These are phyloP conservation scores for Medicago lupulina DNA, from an alignment of 306 rosid species.

Conservation along the genomic window DNA sequence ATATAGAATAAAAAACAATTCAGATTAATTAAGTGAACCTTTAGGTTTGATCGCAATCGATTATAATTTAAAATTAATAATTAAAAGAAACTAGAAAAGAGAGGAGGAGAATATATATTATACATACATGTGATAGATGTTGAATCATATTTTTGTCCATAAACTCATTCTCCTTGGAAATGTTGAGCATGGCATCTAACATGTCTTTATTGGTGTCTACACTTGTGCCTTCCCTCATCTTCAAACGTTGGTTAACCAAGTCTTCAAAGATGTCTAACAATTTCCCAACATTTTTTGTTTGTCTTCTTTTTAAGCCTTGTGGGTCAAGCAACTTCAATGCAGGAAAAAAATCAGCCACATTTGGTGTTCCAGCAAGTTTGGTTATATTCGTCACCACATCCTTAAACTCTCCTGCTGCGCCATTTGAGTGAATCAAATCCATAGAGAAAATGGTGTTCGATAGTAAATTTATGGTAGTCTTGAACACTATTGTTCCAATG, in stretches of 20 bases:
- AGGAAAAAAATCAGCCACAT: conserved; percentile 40
- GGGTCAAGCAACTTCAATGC: conserved; percentile 32
- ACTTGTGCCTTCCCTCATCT: not conserved
- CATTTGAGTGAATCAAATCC: conserved; percentile 36
- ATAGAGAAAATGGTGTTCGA: conserved; percentile 43
- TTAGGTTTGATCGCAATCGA: not conserved
- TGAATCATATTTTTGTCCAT: conserved; percentile 38
- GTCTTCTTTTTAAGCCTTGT: conserved; percentile 32
- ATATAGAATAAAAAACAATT: not conserved
- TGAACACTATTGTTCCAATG: conserved; percentile 36
- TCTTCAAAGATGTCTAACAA: conserved; percentile 30
- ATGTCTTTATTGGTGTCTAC: conserved; percentile 34
- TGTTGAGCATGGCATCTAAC: conserved; percentile 41
- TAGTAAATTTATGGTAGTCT: conserved; percentile 37
- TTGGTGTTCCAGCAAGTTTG: conserved; percentile 42
- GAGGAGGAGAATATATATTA: not conserved
- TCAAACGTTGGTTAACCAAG: conserved; percentile 23
- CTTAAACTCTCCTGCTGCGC: conserved; percentile 42
- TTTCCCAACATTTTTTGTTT: conserved; percentile 21
- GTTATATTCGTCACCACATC: conserved; percentile 26
- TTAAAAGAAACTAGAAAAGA: not conserved
- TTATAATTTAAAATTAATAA: not conserved
- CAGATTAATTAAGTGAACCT: not conserved
- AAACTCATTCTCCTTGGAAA: conserved; percentile 39
- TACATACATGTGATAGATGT: conserved; percentile 39